Evolutionary conservation across 768 basidiomycete genomes (phyloP).

Genomic region (Hebeloma cylindrosporum): DNA sequence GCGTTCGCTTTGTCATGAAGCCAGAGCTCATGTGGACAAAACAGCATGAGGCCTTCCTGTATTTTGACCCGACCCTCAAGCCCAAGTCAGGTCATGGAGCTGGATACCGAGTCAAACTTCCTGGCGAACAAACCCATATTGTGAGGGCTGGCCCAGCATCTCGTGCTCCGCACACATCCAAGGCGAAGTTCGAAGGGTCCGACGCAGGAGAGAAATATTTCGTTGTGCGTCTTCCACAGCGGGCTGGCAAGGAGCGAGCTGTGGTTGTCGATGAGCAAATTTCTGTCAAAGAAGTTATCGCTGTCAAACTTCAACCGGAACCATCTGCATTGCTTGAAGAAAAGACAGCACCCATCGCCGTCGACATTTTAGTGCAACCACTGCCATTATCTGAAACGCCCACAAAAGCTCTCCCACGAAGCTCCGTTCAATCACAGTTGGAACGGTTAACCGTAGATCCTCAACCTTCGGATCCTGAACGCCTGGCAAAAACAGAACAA

Average conservation of each 20-base stretch:
- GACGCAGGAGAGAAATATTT: slow-evolving; percentile 48
- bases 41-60: slow-evolving; percentile 74
- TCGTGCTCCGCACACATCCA: slow-evolving; percentile 17
- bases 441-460: slow-evolving; percentile 39
- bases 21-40: slow-evolving; percentile 85
- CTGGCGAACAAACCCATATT: slow-evolving; percentile 44
- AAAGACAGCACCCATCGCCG: slow-evolving; percentile 10
- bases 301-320: slow-evolving; percentile 51
- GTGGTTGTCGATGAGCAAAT: slow-evolving; percentile 29
- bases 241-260: slow-evolving; percentile 36
- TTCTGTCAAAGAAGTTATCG: slow-evolving; percentile 56
- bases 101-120: slow-evolving; percentile 61
- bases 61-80: slow-evolving; percentile 59
- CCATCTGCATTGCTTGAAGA: slow-evolving; percentile 30
- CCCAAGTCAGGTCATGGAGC: slow-evolving; percentile 56
- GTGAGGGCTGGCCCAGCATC: slow-evolving; percentile 37
- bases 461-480: slow-evolving; percentile 33
- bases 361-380: slow-evolving; percentile 3
- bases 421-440: slow-evolving; percentile 36
- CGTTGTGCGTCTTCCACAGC: slow-evolving; percentile 56
- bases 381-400: slow-evolving; percentile 3
- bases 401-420: slow-evolving; percentile 26
- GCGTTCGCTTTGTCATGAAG: slow-evolving; percentile 71
- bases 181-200: slow-evolving; percentile 22
- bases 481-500: slow-evolving; percentile 46